Conservation (phyloP, 108 stramenopile species). For the Nitzschia sp. region DNA sequence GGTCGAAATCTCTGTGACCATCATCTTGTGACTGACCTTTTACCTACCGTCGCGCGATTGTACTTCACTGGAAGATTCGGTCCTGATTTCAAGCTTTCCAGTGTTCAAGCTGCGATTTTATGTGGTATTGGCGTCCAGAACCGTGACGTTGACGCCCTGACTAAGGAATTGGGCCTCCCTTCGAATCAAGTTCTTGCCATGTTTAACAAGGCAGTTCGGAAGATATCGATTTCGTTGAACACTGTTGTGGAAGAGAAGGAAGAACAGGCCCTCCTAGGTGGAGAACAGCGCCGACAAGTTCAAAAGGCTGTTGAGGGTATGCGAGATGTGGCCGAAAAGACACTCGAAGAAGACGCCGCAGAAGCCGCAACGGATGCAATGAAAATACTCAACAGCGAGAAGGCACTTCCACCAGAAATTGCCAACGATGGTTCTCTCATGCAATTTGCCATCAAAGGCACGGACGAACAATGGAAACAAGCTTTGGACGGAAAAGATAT, state of each 20-base stretch:
- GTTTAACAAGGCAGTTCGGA: slow-evolving; percentile 96
- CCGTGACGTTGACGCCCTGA: slow-evolving; percentile 79
- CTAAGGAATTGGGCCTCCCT: slow-evolving; percentile 84
- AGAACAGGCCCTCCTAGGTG: slow-evolving; percentile 61
- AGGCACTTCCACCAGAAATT: slow-evolving; percentile 53
- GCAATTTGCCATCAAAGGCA: slow-evolving; percentile 85
- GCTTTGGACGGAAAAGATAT: slow-evolving; percentile 69
- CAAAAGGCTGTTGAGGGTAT: slow-evolving; percentile 52
- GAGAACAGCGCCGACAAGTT: slow-evolving; percentile 60
- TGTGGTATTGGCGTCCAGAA: slow-evolving; percentile 90
- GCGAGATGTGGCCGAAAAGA: slow-evolving; percentile 65
- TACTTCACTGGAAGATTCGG: slow-evolving; percentile 92
- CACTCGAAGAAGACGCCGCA: slow-evolving; percentile 82
- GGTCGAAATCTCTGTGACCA: slow-evolving; percentile 98
- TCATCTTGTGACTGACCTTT: slow-evolving; percentile 95
- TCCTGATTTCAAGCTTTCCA: slow-evolving; percentile 68
- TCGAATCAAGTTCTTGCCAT: slow-evolving; percentile 91
- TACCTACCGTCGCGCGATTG: slow-evolving; percentile 86
- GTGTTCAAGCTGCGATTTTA: slow-evolving; percentile 89
- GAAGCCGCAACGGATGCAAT: slow-evolving; percentile 74
- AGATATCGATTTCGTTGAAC: slow-evolving; percentile 83
- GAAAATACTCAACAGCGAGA: slow-evolving; percentile 36
- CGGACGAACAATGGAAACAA: slow-evolving; percentile 80
- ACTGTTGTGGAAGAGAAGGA: slow-evolving; percentile 78
- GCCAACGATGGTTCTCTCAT: slow-evolving; percentile 74